Percentiles rank a stretch among this genome's conserved stretches.
Conservation (phyloP, 805 yeast species). For the Kuraishia capsulata region DNA sequence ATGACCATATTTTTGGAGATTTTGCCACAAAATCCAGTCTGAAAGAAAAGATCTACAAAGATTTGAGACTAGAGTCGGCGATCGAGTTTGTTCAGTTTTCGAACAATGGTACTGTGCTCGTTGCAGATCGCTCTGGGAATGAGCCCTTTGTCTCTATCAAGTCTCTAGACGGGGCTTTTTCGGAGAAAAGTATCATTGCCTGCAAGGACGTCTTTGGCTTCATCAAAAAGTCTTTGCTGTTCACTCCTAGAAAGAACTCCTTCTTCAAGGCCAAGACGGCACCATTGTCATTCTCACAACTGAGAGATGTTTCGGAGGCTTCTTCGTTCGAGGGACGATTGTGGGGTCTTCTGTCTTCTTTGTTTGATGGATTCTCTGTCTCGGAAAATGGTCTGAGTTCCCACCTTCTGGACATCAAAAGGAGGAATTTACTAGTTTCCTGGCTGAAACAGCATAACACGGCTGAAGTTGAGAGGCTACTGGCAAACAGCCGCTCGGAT, state of each 20-base stretch:
- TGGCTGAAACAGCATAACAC: constrained; percentile 49
- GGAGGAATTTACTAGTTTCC: constrained; percentile 26
- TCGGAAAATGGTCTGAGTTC: constrained; percentile 9
- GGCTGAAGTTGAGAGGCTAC: constrained; percentile 23
- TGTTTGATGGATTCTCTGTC: no score
- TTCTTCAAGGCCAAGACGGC: neutral
- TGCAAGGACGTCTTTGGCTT: neutral
- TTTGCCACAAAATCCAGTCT: constrained; percentile 24
- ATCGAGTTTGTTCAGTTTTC: constrained; percentile 6
- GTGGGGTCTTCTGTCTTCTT: constrained; percentile 52
- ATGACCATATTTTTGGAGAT: constrained; percentile 37
- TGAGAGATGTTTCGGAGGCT: neutral
- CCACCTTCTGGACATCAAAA: neutral
- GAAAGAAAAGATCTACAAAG: constrained; percentile 17
- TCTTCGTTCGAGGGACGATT: constrained; percentile 15
- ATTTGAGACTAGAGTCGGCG: constrained; percentile 14
- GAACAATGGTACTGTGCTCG: constrained; percentile 1
- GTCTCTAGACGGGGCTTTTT: neutral
- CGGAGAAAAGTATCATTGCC: neutral
- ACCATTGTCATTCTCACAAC: neutral
- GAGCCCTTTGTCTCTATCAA: constrained; percentile 2
- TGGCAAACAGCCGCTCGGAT: constrained; percentile 19
- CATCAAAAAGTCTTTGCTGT: neutral
- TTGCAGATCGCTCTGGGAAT: neutral
- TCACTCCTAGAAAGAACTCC: neutral